A percentile compares a stretch with the other conserved stretches of the same genome.
Evolutionary conservation across 2,329 filamentous ascomycete genomes (phyloP).

Genomic region (Monosporascus sp.): DNA sequence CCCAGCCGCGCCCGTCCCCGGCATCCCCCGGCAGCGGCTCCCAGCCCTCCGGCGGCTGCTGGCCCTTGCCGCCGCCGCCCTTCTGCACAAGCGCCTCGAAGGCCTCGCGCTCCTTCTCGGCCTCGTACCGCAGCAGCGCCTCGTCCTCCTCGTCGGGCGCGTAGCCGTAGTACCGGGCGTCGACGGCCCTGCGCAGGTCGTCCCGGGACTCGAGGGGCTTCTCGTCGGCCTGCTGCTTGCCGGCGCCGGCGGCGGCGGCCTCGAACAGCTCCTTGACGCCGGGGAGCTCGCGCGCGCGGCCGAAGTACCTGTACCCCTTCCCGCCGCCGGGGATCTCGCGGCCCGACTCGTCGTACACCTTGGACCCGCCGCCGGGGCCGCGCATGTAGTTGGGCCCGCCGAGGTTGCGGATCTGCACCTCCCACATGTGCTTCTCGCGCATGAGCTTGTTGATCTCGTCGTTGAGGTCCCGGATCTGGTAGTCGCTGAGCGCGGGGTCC

Average conservation of each 20-base stretch:
- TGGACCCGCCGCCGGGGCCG: constrained; percentile 44
- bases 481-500: constrained; percentile 85
- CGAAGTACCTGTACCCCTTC: constrained; percentile 93
- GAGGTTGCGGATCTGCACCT: constrained; percentile 89
- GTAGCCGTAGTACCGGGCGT: constrained; percentile 95
- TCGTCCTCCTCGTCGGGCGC: constrained; percentile 89
- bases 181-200: constrained; percentile 70
- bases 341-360: constrained; percentile 70
- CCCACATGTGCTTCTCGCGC: constrained; percentile 99
- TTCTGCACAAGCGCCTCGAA: constrained; percentile 60
- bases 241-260: constrained; percentile 52
- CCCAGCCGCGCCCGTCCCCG: constrained; percentile 79
- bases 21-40: constrained; percentile 80
- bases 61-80: constrained; percentile 49
- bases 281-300: constrained; percentile 80
- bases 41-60: constrained; percentile 66
- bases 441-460: constrained; percentile 99
- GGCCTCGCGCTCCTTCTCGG: constrained; percentile 76
- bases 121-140: constrained; percentile 74
- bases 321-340: constrained; percentile 69
- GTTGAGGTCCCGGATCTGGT: constrained; percentile 95
- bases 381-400: constrained; percentile 98
- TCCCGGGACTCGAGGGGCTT: constrained; percentile 64
- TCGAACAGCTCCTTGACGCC: constrained; percentile 97
- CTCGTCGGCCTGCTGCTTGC: constrained; percentile 45